Conservation (phyloP, 1,284 basidiomycete species). For the Neotropicomus parvogracilis region DNA sequence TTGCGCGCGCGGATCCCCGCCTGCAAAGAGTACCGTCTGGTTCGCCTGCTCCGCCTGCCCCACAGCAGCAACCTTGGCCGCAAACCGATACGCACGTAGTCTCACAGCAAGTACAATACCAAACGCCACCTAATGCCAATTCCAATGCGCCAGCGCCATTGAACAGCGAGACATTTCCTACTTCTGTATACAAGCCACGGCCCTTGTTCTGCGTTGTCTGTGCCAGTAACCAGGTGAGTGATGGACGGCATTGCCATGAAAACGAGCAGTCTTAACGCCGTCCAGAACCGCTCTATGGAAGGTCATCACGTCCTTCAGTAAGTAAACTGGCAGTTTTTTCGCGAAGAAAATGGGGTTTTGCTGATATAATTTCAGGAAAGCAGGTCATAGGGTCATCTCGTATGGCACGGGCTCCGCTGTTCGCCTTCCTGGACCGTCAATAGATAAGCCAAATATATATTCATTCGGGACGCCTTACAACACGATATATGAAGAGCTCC, state of each 20-base stretch:
- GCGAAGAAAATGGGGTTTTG: neutral
- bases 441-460: constrained; percentile 98
- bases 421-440: constrained; percentile 90
- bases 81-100: constrained; percentile 15
- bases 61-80: constrained; percentile 36
- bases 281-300: constrained; percentile 98
- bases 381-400: constrained; percentile 88
- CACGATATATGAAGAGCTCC: constrained; percentile 91
- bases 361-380: constrained; percentile 53
- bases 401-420: constrained; percentile 97
- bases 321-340: constrained; percentile 43
- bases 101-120: constrained; percentile 21
- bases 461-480: constrained; percentile 98
- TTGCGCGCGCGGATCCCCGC: constrained; percentile 65
- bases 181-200: constrained; percentile 50
- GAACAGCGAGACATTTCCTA: constrained; percentile 11
- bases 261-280: constrained; percentile 14
- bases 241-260: neutral
- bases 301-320: constrained; percentile 89
- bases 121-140: constrained; percentile 12
- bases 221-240: constrained; percentile 89
- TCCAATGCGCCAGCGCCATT: constrained; percentile 5
- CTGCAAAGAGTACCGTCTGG: constrained; percentile 50
- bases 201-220: constrained; percentile 97
- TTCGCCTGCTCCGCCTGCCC: constrained; percentile 40